Conservation (phyloP, 2,329 filamentous ascomycete species). For the Seiridium cupressi region DNA sequence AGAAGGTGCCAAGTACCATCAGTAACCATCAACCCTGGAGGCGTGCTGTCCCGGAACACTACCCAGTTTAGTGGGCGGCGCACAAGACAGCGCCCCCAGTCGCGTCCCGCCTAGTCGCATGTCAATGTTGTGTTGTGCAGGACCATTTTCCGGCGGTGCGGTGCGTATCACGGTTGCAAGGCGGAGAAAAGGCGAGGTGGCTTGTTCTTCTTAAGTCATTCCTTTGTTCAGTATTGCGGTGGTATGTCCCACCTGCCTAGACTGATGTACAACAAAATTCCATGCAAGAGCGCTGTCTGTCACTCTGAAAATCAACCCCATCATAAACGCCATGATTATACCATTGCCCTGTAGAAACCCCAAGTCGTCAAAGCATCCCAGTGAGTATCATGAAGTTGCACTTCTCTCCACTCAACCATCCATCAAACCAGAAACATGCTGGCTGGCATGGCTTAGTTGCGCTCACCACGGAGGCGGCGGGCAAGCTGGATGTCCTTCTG, state of each 20-base stretch:
- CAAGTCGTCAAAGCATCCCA: slow-evolving; percentile 39
- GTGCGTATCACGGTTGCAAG: background rate
- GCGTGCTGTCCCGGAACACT: no score
- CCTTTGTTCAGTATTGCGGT: slow-evolving; percentile 32
- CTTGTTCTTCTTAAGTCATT: slow-evolving; percentile 31
- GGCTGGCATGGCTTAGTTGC: slow-evolving; percentile 60
- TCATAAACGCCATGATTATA: slow-evolving; percentile 38
- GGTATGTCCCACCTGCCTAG: slow-evolving; percentile 24
- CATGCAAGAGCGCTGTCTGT: slow-evolving; percentile 17
- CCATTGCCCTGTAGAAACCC: slow-evolving; percentile 36
- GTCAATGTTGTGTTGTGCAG: no score
- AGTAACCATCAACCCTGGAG: no score
- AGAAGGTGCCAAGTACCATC: no score
- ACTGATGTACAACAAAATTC: slow-evolving; percentile 39
- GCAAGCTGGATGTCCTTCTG: slow-evolving; percentile 93
- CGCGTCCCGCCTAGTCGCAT: no score
- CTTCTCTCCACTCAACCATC: slow-evolving; percentile 26
- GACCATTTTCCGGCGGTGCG: no score
- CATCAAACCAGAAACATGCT: slow-evolving; percentile 19
- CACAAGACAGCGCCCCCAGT: no score
- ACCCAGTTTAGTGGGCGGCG: no score
- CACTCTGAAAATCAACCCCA: slow-evolving; percentile 34
- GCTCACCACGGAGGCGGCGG: slow-evolving; percentile 90
- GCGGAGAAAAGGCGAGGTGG: slow-evolving; percentile 1
- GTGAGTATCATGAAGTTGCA: slow-evolving; percentile 37